These are phyloP conservation scores for Cladophialophora yegresii DNA, from an alignment of 2,329 filamentous ascomycete species.

Conservation along the genomic window DNA sequence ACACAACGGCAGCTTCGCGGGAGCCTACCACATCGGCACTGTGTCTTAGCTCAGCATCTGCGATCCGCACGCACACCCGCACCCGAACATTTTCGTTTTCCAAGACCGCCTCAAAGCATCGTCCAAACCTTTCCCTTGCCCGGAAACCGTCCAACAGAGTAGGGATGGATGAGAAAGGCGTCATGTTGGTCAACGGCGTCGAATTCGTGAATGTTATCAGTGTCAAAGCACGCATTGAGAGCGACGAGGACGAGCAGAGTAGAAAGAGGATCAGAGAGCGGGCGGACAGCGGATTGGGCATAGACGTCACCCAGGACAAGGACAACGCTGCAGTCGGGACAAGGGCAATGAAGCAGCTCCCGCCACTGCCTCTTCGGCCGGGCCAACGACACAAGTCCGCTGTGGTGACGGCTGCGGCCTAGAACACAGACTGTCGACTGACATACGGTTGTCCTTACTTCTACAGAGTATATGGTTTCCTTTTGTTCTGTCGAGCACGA, in stretches of 20 bases:
- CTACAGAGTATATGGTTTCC: not conserved
- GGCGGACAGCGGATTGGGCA: constrained; percentile 13
- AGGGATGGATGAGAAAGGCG: constrained; percentile 23
- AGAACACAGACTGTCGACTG: not conserved
- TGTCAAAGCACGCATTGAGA: constrained; percentile 26
- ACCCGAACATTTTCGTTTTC: constrained; percentile 18
- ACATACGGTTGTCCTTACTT: not conserved
- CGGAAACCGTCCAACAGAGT: not conserved
- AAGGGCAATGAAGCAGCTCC: not conserved
- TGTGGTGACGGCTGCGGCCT: not conserved
- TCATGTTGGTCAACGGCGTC: constrained; percentile 29
- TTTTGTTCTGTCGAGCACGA: not conserved
- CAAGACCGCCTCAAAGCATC: constrained; percentile 4
- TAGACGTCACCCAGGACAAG: not conserved
- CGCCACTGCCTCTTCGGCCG: not conserved
- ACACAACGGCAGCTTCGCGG: not conserved
- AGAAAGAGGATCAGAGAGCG: constrained; percentile 1
- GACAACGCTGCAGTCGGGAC: not conserved
- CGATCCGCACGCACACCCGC: constrained; percentile 2
- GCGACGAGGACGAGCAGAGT: constrained; percentile 2
- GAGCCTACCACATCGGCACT: not conserved
- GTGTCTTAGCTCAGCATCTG: not conserved
- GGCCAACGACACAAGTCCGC: not conserved
- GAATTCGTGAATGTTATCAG: constrained; percentile 32
- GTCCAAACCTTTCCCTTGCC: constrained; percentile 2